These are phyloP conservation scores for Lipomyces lipofer DNA, from an alignment of 805 yeast species.

Conservation along the genomic window DNA sequence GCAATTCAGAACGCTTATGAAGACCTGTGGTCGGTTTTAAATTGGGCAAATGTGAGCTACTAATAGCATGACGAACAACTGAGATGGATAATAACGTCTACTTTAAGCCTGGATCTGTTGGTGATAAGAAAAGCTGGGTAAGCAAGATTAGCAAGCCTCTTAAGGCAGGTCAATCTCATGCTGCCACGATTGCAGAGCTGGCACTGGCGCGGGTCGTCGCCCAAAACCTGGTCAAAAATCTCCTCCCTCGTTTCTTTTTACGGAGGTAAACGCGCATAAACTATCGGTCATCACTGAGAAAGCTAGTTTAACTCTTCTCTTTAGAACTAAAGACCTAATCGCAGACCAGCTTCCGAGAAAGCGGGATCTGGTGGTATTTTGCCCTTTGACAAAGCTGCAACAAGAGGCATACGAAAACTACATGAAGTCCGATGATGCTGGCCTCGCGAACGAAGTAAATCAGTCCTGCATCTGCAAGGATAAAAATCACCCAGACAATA, in stretches of 20 bases:
- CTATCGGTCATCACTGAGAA: background rate
- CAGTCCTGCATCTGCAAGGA: conserved; percentile 8
- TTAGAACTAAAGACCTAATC: conserved; percentile 23
- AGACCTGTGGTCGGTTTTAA: conserved; percentile 22
- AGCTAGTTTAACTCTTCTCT: too few relatives aligned
- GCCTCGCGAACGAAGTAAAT: background rate
- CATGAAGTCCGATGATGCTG: conserved; percentile 6
- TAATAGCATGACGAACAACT: background rate
- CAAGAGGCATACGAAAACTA: conserved; percentile 23
- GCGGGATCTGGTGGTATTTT: conserved; percentile 24
- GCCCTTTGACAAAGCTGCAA: conserved; percentile 18
- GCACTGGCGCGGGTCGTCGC: conserved; percentile 15
- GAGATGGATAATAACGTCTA: background rate
- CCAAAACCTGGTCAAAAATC: conserved; percentile 6
- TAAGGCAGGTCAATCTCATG: conserved; percentile 22
- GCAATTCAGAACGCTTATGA: conserved; percentile 27
- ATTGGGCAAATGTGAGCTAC: conserved; percentile 20
- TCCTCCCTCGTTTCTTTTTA: conserved; percentile 16
- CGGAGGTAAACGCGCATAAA: conserved; percentile 7
- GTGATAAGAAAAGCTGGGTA: conserved; percentile 11
- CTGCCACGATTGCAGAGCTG: conserved; percentile 12
- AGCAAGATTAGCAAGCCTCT: conserved; percentile 14
- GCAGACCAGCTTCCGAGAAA: conserved; percentile 29
- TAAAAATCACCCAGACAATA: background rate
- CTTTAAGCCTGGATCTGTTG: conserved; percentile 18